Base-by-base conservation (phyloP, 306 rosid genomes). In the Trichosanthes cucumerina region DNA sequence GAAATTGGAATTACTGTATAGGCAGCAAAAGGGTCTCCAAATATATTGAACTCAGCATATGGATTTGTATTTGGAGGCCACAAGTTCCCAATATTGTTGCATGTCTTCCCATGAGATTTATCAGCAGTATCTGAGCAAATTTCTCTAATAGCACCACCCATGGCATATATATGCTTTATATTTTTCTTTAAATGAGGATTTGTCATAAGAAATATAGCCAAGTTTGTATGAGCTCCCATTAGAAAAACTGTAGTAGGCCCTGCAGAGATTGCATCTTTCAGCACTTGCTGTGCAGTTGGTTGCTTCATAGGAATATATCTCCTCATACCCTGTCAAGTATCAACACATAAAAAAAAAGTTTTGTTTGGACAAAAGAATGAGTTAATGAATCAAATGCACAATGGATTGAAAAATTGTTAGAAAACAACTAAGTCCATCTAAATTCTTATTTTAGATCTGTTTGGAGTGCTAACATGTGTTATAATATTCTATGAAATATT, bases 1-100 rank as follows among this genome's bases (percentile, higher is more conserved):
- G 26, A 65, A 24, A 21, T 43, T 13, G 41, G 23, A 50, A 19
- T 23, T 77, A 94, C 98, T 93, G 90, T 92, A 53, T 95, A 89
- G 63, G 99, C 97, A 33, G 97, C 97, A 87, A 95, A 95, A 84
- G 97, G 97, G 79, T 95, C 99, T 43, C 88, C 97, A 81, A 91
- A 91, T 6, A 95, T 77, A 58, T 95, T 95, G 88, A 91, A 95
- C 85, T 95, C 99, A 9, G 89, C 99, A 80, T 84, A 95, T 79
- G 99, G 89, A 65, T 95, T 92, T 53, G 92, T 79, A 13, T 72
- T 44, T 26, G 57, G 39, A 72, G 77, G 77, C 56, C 39, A 72
- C 77, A 72, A 72, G 59, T 72, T 72, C 34, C 77, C 77, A 6
- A 72, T 44, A 15, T 72, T 72, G 58, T 26, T 47, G 77, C 77